These are phyloP conservation scores for Microglena sp. DNA, from an alignment of 139 green algal species.

Conservation along the genomic window DNA sequence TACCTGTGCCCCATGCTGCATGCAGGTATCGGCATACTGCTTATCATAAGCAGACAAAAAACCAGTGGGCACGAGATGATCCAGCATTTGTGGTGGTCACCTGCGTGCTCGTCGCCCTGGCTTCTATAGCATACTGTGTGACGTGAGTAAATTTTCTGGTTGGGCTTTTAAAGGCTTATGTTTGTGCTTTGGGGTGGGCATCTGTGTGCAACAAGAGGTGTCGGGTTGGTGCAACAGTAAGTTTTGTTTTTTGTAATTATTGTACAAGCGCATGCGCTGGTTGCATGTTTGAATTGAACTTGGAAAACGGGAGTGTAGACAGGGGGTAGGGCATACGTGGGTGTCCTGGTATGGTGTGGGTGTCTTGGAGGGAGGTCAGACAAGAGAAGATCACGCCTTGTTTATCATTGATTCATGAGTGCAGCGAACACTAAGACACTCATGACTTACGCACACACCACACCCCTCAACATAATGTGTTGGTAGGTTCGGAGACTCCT, in stretches of 20 bases:
- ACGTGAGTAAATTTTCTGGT: slow-evolving; percentile 34
- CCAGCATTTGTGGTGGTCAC: slow-evolving; percentile 87
- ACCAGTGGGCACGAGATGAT: slow-evolving; percentile 94
- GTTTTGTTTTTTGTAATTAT: no score
- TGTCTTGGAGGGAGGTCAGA: no score
- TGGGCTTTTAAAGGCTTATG: background rate
- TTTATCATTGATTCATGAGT: background rate
- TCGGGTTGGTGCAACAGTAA: no score
- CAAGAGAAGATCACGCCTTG: no score
- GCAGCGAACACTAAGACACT: background rate
- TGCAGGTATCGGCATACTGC: slow-evolving; percentile 87
- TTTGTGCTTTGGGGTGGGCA: no score
- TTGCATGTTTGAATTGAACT: no score
- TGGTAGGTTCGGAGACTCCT: slow-evolving; percentile 58
- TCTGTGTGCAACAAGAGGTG: no score
- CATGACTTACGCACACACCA: background rate
- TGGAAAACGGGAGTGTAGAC: no score
- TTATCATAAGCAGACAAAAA: slow-evolving; percentile 97
- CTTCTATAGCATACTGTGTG: slow-evolving; percentile 70
- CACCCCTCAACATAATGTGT: background rate
- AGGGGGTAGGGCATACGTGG: no score
- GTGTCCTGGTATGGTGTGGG: no score
- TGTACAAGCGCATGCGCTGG: no score
- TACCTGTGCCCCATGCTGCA: background rate
- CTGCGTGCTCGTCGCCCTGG: slow-evolving; percentile 53